Base-by-base conservation (phyloP, 2,329 filamentous ascomycete genomes). In the Cyphellophora europaea region DNA sequence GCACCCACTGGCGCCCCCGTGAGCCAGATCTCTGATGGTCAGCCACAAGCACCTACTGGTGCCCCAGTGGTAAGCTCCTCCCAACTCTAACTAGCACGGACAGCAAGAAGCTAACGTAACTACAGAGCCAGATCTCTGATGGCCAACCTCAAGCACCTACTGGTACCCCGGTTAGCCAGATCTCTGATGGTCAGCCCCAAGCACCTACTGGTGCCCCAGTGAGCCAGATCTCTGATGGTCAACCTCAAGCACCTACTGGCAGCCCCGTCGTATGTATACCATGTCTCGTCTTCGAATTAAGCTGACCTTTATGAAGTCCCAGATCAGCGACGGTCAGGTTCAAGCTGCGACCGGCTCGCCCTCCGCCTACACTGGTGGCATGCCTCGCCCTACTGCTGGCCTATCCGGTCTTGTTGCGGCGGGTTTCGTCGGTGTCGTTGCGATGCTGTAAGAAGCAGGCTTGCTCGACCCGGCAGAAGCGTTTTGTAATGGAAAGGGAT, bases 101-200 rank as follows among this genome's bases (percentile, higher is more conserved):
- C 21, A 25, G 21, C 21, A 8, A 25, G 8, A 25, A 25, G 21
- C 21, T 25, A 8, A 8, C 21, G n/a, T n/a, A 25, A n/a, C n/a
- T n/a, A n/a, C n/a, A n/a, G n/a, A n/a, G n/a, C n/a, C n/a, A n/a
- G n/a, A n/a, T n/a, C n/a, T n/a, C n/a, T n/a, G n/a, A n/a, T n/a
- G n/a, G 8, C n/a, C 21, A 8, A 8, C 8, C 21, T n/a, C 21
- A 8, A 33, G 59, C 67, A 10, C 69, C 71, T 4, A 62, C 70
- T 17, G 35, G 33, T 27, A 32, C 43, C 3, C 35, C 41, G 2
- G 44, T 45, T 14, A 25, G 35, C 33, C 62, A 70, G 53, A 59
- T 59, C 44, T 56, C 57, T 3, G 68, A 72, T 39, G 68, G 67
- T 25, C 67, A 72, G 51, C 54, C 69, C 43, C 63, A 69, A 48